Evolutionary conservation across 805 yeast species (phyloP).

Genomic region (Yarrowia deformans): DNA sequence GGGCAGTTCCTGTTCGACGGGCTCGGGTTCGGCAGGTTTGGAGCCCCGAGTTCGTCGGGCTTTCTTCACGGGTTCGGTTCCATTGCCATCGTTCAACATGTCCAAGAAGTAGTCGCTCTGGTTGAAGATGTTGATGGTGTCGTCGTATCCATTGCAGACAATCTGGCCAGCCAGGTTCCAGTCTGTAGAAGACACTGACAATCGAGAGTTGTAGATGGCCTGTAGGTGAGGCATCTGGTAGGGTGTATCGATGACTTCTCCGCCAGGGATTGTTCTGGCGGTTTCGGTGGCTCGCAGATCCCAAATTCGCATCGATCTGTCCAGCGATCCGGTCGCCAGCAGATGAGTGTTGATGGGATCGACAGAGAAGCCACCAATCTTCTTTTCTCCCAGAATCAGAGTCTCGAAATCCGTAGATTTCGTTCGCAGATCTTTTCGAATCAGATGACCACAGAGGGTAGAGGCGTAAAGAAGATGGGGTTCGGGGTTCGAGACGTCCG

Average conservation of each 20-base stretch:
- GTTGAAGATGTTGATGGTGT: slow-evolving; percentile 76
- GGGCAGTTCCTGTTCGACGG: neutral
- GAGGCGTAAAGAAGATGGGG: slow-evolving; percentile 70
- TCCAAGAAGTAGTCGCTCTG: slow-evolving; percentile 42
- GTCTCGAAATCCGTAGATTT: slow-evolving; percentile 51
- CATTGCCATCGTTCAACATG: slow-evolving; percentile 50
- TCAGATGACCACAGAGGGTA: slow-evolving; percentile 81
- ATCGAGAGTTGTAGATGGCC: slow-evolving; percentile 72
- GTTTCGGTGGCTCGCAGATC: slow-evolving; percentile 66
- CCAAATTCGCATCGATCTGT: slow-evolving; percentile 85
- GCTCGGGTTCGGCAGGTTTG: neutral
- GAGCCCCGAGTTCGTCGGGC: neutral
- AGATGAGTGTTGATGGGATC: slow-evolving; percentile 73
- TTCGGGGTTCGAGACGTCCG: slow-evolving; percentile 71
- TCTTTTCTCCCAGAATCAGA: slow-evolving; percentile 81
- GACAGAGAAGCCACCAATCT: slow-evolving; percentile 86
- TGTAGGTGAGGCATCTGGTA: slow-evolving; percentile 54
- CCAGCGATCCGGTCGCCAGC: slow-evolving; percentile 88
- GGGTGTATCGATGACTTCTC: slow-evolving; percentile 36
- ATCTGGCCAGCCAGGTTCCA: slow-evolving; percentile 73
- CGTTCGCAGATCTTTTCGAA: slow-evolving; percentile 72
- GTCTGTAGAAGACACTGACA: slow-evolving; percentile 84
- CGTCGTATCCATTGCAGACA: slow-evolving; percentile 94
- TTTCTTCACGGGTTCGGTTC: slow-evolving; percentile 42
- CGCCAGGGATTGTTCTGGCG: slow-evolving; percentile 41